phyloP scores from a whole-genome alignment of 371 early-diverging fungal species.

The Funneliformis caledonium region DNA sequence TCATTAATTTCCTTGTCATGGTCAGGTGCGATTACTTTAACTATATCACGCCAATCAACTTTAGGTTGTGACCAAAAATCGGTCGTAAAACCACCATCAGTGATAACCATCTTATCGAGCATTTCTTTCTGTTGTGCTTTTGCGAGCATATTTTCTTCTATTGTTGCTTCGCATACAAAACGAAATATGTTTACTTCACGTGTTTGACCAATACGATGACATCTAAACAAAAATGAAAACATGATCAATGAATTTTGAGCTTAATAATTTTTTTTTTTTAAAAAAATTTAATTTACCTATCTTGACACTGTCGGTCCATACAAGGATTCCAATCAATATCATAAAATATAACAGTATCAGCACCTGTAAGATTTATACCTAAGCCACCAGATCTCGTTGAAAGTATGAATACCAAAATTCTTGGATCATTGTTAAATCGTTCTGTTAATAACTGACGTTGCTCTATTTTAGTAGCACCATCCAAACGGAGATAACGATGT shows the following conservation, averaged over 20 bases:
- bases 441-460: constrained; percentile 86
- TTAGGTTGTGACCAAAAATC: constrained; percentile 62
- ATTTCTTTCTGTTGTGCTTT: constrained; percentile 85
- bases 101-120: constrained; percentile 88
- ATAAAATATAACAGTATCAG: constrained; percentile 94
- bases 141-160: constrained; percentile 88
- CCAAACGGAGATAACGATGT: constrained; percentile 85
- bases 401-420: constrained; percentile 85
- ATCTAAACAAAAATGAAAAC: constrained; percentile 53
- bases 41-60: constrained; percentile 70
- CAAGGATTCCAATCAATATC: constrained; percentile 98
- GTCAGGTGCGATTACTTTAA: constrained; percentile 59
- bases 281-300: constrained; percentile 43
- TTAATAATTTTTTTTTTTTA: background rate
- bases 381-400: constrained; percentile 96
- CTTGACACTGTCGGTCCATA: constrained; percentile 74
- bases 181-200: constrained; percentile 92
- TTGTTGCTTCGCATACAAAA: constrained; percentile 83
- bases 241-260: constrained; percentile 33
- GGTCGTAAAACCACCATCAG: constrained; percentile 80
- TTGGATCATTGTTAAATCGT: constrained; percentile 83
- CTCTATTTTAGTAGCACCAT: constrained; percentile 87
- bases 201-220: constrained; percentile 95
- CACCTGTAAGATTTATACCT: constrained; percentile 94
- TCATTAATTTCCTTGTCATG: constrained; percentile 54